Evolutionary conservation across 768 basidiomycete genomes (phyloP), one percentile per base, ranked within the genome.

Genomic region (Sutorius australiensis): DNA sequence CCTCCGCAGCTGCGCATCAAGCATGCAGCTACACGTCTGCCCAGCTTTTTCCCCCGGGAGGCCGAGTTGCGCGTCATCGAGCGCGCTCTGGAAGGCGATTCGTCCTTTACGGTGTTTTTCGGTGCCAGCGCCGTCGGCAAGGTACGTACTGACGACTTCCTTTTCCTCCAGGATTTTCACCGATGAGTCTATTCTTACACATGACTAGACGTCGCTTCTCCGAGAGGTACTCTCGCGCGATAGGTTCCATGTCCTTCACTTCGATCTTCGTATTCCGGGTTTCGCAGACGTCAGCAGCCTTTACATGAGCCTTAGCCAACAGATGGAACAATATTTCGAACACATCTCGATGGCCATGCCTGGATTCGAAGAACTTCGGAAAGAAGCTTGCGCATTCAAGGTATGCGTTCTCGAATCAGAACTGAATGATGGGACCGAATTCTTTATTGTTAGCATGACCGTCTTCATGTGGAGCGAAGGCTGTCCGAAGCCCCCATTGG

Each of bases 111-210:
- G 0, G 76, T 92, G 8, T 72, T 92, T 8, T 90, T 89, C 53
- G 90, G 90, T 4, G 87, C 88, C 30, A 87, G 86, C 55, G 84
- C 85, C 9, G 87, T 86, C 2, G 90, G 91, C 54, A 92, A 92
- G 82, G 88, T 82, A 51, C 28, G 19, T n/a, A 17, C 17, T 7
- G 12, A 11, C 27, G 13, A 46, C 16, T 48, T 45, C 31, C 16
- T 50, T 48, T 36, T 3, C 12, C 17, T 42, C 36, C 11, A 27
- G 17, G 31, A 49, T 38, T 46, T 51, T 60, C 47, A 46, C 32
- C 0, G 5, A 13, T 24, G 24, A 8, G 27, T 36, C 32, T 31
- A 31, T 37, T 41, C 24, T 17, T 16, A 32, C 24, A 27, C 56
- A 33, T 50, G 41, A n/a, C n/a, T 60, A 90, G 84, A 93, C 91